These are phyloP conservation scores for Coprinopsis strossmayeri DNA, from an alignment of 768 basidiomycete genomes.

Conservation along the genomic window DNA sequence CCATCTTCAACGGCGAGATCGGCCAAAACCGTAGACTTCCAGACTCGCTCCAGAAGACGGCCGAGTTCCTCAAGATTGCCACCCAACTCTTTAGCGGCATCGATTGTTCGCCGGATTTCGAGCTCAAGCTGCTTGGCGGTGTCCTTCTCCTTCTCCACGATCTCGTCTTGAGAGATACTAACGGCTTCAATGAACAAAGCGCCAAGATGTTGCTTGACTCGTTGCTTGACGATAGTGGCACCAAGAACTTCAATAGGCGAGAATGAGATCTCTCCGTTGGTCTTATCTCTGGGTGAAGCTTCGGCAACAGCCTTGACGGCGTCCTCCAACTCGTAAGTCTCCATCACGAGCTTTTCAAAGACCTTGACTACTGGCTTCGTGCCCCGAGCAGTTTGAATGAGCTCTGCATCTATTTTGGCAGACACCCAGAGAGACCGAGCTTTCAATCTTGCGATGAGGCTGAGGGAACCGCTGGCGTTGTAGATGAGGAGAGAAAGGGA, in stretches of 20 bases:
- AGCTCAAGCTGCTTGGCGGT: slow-evolving; percentile 28
- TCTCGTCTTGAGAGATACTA: slow-evolving; percentile 7
- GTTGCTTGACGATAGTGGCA: slow-evolving; percentile 39
- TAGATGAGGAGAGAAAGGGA: slow-evolving; percentile 52
- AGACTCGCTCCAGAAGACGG: slow-evolving; percentile 48
- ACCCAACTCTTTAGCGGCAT: slow-evolving; percentile 58
- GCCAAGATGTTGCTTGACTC: slow-evolving; percentile 46
- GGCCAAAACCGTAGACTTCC: slow-evolving; percentile 31
- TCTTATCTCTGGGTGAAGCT: slow-evolving; percentile 22
- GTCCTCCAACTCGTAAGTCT: slow-evolving; percentile 44
- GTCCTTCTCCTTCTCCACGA: slow-evolving; percentile 24
- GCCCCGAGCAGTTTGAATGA: neutral
- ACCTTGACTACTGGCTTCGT: slow-evolving; percentile 18
- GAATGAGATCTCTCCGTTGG: neutral
- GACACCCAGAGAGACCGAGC: slow-evolving; percentile 34
- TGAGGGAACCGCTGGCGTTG: slow-evolving; percentile 22
- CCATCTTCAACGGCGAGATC: slow-evolving; percentile 13
- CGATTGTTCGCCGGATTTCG: slow-evolving; percentile 43
- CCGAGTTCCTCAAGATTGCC: slow-evolving; percentile 51
- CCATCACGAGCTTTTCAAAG: slow-evolving; percentile 53
- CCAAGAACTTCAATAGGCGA: slow-evolving; percentile 41
- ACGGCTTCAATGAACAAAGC: slow-evolving; percentile 45
- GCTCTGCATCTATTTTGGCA: slow-evolving; percentile 13
- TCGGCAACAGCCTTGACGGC: slow-evolving; percentile 36
- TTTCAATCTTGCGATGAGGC: slow-evolving; percentile 29